Evolutionary conservation across 192 early-diverging fungal genomes (phyloP).

Genomic region (Coemansia sp.): DNA sequence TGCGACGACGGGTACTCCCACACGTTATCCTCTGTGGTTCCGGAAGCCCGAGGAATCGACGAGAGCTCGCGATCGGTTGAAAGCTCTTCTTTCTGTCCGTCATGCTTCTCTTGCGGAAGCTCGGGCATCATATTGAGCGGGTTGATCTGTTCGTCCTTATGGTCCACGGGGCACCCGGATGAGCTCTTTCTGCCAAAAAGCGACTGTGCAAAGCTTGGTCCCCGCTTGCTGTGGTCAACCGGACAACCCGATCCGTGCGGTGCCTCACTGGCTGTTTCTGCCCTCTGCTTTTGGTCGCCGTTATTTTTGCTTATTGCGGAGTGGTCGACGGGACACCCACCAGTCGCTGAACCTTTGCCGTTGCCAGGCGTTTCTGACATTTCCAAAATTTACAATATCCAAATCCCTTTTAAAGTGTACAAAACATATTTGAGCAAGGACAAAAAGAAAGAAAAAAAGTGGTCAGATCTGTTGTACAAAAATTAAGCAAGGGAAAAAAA

Average conservation of each 20-base stretch:
- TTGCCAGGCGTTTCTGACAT: background rate
- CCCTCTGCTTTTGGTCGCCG: no score
- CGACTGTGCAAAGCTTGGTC: slow-evolving; percentile 32
- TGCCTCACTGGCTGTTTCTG: slow-evolving; percentile 5
- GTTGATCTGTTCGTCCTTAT: slow-evolving; percentile 59
- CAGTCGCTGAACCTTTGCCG: background rate
- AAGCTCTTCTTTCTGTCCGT: slow-evolving; percentile 68
- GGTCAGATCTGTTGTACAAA: background rate
- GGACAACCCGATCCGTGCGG: slow-evolving; percentile 36
- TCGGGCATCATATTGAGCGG: slow-evolving; percentile 92
- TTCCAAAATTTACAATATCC: background rate
- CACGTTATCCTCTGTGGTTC: slow-evolving; percentile 19
- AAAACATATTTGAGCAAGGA: no score
- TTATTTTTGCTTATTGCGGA: background rate
- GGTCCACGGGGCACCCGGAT: slow-evolving; percentile 62
- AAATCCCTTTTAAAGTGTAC: background rate
- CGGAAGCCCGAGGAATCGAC: slow-evolving; percentile 62
- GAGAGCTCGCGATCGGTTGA: slow-evolving; percentile 82
- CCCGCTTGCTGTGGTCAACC: slow-evolving; percentile 21
- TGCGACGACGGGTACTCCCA: slow-evolving; percentile 94
- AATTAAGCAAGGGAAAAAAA: background rate
- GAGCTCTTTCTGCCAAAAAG: slow-evolving; percentile 18
- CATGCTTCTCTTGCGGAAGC: slow-evolving; percentile 67
- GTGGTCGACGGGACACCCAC: slow-evolving; percentile 34
- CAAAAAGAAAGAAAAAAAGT: no score